Conservation (phyloP, 2,329 filamentous ascomycete genomes). For the Neofusicoccum sp. region DNA sequence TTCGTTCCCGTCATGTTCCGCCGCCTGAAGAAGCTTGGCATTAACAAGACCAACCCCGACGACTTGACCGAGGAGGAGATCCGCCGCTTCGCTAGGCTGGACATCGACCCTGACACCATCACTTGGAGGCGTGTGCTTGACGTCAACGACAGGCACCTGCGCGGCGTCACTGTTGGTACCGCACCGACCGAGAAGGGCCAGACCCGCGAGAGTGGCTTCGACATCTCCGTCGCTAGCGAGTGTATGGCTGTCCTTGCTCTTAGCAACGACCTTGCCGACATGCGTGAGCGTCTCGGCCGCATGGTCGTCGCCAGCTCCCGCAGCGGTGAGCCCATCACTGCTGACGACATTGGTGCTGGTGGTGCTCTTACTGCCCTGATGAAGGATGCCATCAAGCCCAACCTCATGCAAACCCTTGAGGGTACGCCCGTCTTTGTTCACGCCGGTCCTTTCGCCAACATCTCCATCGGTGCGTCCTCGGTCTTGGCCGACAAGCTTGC, state of each 20-base stretch:
- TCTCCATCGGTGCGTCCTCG: constrained; percentile 94
- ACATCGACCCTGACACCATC: constrained; percentile 95
- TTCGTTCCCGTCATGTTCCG: constrained; percentile 92
- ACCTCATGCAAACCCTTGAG: constrained; percentile 96
- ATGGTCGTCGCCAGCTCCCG: constrained; percentile 94
- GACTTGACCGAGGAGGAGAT: constrained; percentile 90
- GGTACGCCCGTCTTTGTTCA: constrained; percentile 97
- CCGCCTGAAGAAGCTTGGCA: constrained; percentile 90
- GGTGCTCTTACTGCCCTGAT: constrained; percentile 92
- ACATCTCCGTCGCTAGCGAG: constrained; percentile 96
- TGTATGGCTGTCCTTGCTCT: constrained; percentile 98
- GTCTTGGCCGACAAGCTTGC: constrained; percentile 94
- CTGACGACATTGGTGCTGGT: constrained; percentile 89
- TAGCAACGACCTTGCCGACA: constrained; percentile 80
- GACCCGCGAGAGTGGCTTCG: constrained; percentile 86
- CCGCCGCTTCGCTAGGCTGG: constrained; percentile 80
- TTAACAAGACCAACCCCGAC: constrained; percentile 89
- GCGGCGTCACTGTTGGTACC: constrained; percentile 83
- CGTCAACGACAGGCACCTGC: constrained; percentile 92
- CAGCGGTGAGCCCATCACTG: constrained; percentile 86
- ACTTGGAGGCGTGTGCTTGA: constrained; percentile 96
- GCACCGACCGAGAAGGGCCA: constrained; percentile 89
- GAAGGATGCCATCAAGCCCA: constrained; percentile 98
- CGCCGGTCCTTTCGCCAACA: constrained; percentile 96
- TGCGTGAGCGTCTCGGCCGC: constrained; percentile 87